Evolutionary conservation across 805 yeast species (phyloP).

Genomic region (Candida broadrunensis): DNA sequence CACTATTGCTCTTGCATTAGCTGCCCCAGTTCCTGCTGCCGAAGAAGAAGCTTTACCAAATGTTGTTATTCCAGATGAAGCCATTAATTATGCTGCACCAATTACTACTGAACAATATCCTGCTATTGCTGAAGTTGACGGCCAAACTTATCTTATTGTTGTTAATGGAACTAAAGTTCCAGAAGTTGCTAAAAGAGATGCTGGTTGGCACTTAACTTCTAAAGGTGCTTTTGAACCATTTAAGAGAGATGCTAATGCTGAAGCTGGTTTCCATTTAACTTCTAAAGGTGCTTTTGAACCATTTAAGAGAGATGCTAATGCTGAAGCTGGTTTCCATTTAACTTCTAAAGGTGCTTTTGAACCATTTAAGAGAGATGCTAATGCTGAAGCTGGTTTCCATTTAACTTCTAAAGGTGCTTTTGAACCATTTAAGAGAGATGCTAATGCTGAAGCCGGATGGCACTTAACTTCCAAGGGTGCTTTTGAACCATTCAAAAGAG

Average conservation of each 20-base stretch:
- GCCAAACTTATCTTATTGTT: slow-evolving; percentile 1
- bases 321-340: slow-evolving; percentile 1
- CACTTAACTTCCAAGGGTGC: not conserved
- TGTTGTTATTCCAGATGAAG: slow-evolving; percentile 2
- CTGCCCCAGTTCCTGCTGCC: not conserved
- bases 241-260: slow-evolving; percentile 1
- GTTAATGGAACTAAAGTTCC: slow-evolving; percentile 1
- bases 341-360: slow-evolving; percentile 2
- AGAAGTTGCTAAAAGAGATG: not conserved
- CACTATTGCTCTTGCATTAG: slow-evolving; percentile 1
- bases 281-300: not conserved
- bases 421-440: slow-evolving; percentile 1
- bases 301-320: slow-evolving; percentile 1
- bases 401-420: not conserved
- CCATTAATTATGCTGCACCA: slow-evolving; percentile 1
- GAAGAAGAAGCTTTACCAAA: not conserved
- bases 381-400: not conserved
- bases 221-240: slow-evolving; percentile 1
- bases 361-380: slow-evolving; percentile 2
- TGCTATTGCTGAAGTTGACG: not conserved
- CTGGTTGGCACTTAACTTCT: not conserved
- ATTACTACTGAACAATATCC: not conserved
- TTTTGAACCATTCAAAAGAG: not conserved
- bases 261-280: not conserved
- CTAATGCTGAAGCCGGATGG: slow-evolving; percentile 1